Evolutionary conservation across 2,329 filamentous ascomycete genomes (phyloP).

Genomic region (Lomentospora prolificans): DNA sequence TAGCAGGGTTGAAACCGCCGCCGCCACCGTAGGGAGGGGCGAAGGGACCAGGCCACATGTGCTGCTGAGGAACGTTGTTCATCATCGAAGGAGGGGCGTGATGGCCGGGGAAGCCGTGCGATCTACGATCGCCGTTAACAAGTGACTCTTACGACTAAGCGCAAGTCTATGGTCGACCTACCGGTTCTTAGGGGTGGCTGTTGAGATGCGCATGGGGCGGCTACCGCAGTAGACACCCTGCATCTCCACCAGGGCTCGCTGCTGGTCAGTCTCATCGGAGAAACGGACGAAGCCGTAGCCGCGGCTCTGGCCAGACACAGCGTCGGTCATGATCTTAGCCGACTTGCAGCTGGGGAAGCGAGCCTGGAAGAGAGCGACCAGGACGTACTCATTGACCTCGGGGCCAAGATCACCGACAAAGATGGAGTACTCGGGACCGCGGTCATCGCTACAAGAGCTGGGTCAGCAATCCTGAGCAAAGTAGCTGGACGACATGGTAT

Average conservation of each 20-base stretch:
- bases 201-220: constrained; percentile 95
- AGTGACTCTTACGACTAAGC: not conserved
- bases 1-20: constrained; percentile 37
- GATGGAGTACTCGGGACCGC: constrained; percentile 91
- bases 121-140: constrained; percentile 6
- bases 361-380: constrained; percentile 93
- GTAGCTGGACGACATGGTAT: not conserved
- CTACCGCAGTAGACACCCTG: constrained; percentile 99
- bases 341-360: constrained; percentile 97
- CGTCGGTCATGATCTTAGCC: constrained; percentile 99
- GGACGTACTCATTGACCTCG: constrained; percentile 96
- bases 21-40: constrained; percentile 18
- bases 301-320: constrained; percentile 92
- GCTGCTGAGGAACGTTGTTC: constrained; percentile 35
- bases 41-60: constrained; percentile 27
- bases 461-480: constrained; percentile 10
- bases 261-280: constrained; percentile 89
- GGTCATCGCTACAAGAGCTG: constrained; percentile 58
- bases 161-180: constrained; percentile 19
- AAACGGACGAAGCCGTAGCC: constrained; percentile 98
- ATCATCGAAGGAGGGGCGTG: constrained; percentile 33
- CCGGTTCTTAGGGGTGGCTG: constrained; percentile 92
- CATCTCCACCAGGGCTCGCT: constrained; percentile 94
- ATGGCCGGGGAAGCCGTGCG: constrained; percentile 29
- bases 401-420: constrained; percentile 97